A percentile compares a stretch with the other conserved stretches of the same genome.
These are phyloP conservation scores for Panaeolus cyanescens DNA, from an alignment of 768 basidiomycete genomes.

Conservation along the genomic window DNA sequence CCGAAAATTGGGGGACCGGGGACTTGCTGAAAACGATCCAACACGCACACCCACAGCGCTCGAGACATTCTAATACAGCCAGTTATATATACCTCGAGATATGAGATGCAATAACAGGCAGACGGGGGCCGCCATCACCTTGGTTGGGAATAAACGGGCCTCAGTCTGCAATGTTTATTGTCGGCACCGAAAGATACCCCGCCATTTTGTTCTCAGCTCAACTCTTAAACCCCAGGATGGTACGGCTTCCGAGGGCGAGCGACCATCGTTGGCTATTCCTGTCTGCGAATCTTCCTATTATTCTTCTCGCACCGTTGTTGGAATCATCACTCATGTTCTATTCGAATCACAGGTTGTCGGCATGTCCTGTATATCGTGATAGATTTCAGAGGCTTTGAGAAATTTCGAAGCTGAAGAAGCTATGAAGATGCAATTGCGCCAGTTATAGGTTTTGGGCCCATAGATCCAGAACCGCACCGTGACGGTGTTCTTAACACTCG, in stretches of 20 bases:
- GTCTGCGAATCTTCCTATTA: not conserved
- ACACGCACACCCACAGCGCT: not conserved
- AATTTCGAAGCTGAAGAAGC: not conserved
- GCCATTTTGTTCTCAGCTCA: not conserved
- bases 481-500: not conserved
- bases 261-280: not conserved
- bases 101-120: not conserved
- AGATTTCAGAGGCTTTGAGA: not conserved
- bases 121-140: not conserved
- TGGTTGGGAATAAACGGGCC: too few species aligned
- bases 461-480: not conserved
- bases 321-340: not conserved
- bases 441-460: not conserved
- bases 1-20: not conserved
- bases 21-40: not conserved
- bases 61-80: not conserved
- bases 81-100: not conserved
- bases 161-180: too few species aligned
- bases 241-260: conserved; percentile 1
- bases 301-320: not conserved
- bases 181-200: not conserved
- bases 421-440: not conserved
- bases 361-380: not conserved
- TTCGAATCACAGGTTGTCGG: not conserved
- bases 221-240: not conserved